phyloP scores from a whole-genome alignment of 2,329 filamentous ascomycete genomes.

The Ustulina deusta region DNA sequence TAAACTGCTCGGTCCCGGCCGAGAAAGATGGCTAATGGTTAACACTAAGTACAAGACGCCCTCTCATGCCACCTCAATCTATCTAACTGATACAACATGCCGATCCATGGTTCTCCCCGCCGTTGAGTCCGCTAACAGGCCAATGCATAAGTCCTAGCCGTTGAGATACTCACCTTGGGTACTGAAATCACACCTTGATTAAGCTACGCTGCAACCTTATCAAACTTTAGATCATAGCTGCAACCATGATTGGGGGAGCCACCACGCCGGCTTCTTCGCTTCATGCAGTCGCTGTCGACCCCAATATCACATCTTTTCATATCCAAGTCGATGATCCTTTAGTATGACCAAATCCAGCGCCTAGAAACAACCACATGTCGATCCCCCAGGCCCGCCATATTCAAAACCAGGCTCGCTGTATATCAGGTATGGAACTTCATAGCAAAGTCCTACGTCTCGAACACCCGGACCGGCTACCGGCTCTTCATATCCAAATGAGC shows the following conservation, averaged over 20 bases:
- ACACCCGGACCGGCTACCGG: background rate
- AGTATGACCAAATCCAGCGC: background rate
- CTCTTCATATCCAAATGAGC: background rate
- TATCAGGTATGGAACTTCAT: conserved; percentile 12
- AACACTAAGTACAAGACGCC: background rate
- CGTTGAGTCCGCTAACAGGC: conserved; percentile 12
- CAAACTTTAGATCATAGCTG: background rate
- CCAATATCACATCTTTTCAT: conserved; percentile 14
- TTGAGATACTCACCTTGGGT: conserved; percentile 3
- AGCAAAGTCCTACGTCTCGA: conserved; percentile 17
- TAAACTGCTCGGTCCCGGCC: background rate
- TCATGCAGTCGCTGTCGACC: conserved; percentile 1
- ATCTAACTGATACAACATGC: background rate
- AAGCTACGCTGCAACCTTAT: conserved; percentile 1
- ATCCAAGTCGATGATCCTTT: conserved; percentile 15
- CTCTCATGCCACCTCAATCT: background rate
- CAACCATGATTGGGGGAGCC: conserved; percentile 3
- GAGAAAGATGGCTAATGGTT: background rate
- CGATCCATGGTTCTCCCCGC: background rate
- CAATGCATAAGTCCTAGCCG: background rate
- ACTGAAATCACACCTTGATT: conserved; percentile 8
- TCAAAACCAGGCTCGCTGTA: background rate
- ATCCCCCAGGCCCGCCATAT: conserved; percentile 10
- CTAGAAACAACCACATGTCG: conserved; percentile 13
- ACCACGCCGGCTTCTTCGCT: background rate